Conservation (phyloP, 805 yeast genomes). For the Vanderwaltozyma verrucispora region DNA sequence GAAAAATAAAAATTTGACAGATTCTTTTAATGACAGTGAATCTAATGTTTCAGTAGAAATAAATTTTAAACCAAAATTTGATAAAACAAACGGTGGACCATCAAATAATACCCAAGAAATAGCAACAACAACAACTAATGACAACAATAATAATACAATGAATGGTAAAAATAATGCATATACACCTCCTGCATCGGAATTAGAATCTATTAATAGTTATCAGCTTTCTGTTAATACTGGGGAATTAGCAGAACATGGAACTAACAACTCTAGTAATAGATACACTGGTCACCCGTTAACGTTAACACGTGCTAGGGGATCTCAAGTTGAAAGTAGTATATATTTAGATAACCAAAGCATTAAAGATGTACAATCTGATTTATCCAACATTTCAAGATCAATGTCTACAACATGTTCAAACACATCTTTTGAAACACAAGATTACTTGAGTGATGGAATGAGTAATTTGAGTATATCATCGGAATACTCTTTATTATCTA, state of each 20-base stretch:
- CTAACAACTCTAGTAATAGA: background rate
- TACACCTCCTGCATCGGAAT: slow-evolving; percentile 14
- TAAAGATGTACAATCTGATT: background rate
- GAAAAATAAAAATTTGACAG: background rate
- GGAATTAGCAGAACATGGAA: too few species aligned
- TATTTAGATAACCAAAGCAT: background rate
- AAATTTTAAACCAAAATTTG: slow-evolving; percentile 3
- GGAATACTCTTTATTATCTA: slow-evolving; percentile 15
- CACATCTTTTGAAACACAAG: slow-evolving; percentile 5
- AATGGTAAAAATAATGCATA: background rate
- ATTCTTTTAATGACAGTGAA: background rate
- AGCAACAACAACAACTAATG: too few species aligned
- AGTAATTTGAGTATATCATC: slow-evolving; percentile 4
- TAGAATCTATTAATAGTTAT: slow-evolving; percentile 19
- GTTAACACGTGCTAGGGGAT: slow-evolving; percentile 4
- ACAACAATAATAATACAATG: too few species aligned
- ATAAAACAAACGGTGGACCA: background rate
- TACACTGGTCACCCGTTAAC: slow-evolving; percentile 12
- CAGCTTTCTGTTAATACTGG: background rate
- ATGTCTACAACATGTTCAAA: slow-evolving; percentile 2
- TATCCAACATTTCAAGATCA: background rate
- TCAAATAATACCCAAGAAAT: background rate
- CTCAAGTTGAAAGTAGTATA: background rate
- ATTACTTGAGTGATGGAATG: slow-evolving; percentile 1
- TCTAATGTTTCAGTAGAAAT: slow-evolving; percentile 2